Percentiles rank a stretch among this genome's conserved stretches.
phyloP scores from a whole-genome alignment of 2,329 filamentous ascomycete species.

The Aureobasidium sp. region DNA sequence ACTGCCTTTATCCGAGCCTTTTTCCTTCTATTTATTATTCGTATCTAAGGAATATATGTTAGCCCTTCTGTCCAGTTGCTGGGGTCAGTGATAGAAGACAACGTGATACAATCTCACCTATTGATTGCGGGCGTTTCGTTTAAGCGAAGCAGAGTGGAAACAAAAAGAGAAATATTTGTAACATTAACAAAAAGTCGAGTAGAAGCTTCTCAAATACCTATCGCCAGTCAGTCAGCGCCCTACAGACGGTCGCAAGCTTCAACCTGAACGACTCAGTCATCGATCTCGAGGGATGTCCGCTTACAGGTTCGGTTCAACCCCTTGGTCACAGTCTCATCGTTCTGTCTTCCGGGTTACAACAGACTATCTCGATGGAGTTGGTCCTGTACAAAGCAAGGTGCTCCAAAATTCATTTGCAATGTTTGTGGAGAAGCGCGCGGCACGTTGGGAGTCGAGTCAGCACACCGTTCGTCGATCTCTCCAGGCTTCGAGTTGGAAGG shows the following conservation, averaged over 20 bases:
- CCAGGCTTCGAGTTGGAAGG: neutral
- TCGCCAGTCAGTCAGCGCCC: neutral
- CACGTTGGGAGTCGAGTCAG: neutral
- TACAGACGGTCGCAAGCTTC: neutral
- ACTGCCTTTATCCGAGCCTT: neutral
- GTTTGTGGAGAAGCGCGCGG: neutral
- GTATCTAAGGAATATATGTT: neutral
- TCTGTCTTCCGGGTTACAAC: neutral
- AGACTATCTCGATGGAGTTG: neutral
- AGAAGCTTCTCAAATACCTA: neutral
- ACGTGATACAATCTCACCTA: conserved; percentile 1
- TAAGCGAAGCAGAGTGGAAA: neutral
- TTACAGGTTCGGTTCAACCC: neutral
- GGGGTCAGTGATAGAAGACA: neutral
- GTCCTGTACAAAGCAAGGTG: neutral
- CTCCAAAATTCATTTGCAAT: conserved; percentile 1
- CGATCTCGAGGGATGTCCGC: neutral
- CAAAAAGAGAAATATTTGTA: neutral
- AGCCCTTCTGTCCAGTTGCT: neutral
- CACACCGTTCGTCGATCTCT: neutral
- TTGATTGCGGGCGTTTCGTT: neutral
- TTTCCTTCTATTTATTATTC: conserved; percentile 4
- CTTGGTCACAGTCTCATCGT: conserved; percentile 3
- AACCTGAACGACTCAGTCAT: neutral
- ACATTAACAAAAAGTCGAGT: neutral